These are phyloP conservation scores for Catunica adiposa DNA, from an alignment of 2,329 filamentous ascomycete genomes.

Conservation along the genomic window DNA sequence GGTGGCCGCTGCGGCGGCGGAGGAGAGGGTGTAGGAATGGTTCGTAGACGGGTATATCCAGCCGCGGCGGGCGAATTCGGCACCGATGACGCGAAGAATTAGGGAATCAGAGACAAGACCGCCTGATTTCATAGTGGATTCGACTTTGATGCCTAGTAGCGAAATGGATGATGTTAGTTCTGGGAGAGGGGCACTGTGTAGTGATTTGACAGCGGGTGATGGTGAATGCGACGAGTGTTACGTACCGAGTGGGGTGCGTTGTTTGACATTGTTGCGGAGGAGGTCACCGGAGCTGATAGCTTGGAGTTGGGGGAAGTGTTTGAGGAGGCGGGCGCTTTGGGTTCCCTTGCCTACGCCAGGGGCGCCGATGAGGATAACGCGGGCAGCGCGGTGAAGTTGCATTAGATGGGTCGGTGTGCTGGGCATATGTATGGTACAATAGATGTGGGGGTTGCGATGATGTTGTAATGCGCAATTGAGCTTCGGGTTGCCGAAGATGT, in stretches of 20 bases:
- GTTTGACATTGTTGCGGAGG: conserved; percentile 80
- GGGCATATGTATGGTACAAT: background rate
- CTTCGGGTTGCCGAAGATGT: no score
- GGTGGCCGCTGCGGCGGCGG: conserved; percentile 17
- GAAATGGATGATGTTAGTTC: background rate
- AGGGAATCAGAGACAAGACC: conserved; percentile 81
- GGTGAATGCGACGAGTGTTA: conserved; percentile 12
- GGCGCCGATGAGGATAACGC: conserved; percentile 85
- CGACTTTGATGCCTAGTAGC: conserved; percentile 65
- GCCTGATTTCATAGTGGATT: conserved; percentile 72
- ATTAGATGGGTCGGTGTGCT: conserved; percentile 23
- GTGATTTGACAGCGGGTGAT: background rate
- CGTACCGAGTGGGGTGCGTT: conserved; percentile 67
- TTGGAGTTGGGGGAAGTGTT: conserved; percentile 73
- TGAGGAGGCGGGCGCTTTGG: conserved; percentile 75
- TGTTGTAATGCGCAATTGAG: background rate
- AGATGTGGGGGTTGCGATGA: background rate
- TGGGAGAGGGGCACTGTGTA: background rate
- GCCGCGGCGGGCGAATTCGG: conserved; percentile 69
- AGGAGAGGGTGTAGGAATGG: conserved; percentile 7
- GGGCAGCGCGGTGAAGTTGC: conserved; percentile 64
- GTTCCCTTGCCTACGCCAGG: conserved; percentile 97
- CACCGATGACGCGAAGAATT: conserved; percentile 82
- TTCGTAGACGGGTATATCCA: conserved; percentile 50
- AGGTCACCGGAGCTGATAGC: conserved; percentile 90